These are phyloP conservation scores for Geotrichum australiense DNA, from an alignment of 1,139 yeast genomes.

Conservation along the genomic window DNA sequence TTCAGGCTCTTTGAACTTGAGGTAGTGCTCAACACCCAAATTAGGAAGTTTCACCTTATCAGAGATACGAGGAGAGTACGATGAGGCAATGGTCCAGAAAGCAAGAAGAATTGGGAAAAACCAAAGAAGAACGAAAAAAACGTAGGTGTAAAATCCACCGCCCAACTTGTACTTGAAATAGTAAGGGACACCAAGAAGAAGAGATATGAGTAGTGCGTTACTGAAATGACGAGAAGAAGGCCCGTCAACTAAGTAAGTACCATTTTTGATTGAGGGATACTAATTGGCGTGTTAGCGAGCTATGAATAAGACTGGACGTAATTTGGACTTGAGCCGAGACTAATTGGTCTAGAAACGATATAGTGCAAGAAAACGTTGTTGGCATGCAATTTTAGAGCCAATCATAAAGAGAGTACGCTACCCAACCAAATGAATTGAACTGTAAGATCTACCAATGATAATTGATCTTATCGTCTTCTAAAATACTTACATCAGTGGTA, in stretches of 20 bases:
- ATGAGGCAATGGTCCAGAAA: conserved; percentile 74
- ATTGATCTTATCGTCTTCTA: too few species aligned
- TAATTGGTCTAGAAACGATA: too few species aligned
- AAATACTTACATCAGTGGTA: conserved; percentile 45
- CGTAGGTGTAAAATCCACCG: conserved; percentile 65
- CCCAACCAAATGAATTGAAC: neutral
- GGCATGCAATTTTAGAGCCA: too few species aligned
- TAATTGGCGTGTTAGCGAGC: too few species aligned
- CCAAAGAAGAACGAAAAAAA: conserved; percentile 42
- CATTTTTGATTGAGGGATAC: conserved; percentile 72
- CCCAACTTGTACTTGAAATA: conserved; percentile 61
- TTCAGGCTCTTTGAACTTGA: conserved; percentile 74
- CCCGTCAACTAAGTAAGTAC: conserved; percentile 88
- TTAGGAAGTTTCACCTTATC: conserved; percentile 72
- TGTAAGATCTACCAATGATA: neutral
- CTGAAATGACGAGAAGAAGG: conserved; percentile 75
- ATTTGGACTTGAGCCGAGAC: too few species aligned
- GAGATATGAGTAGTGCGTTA: conserved; percentile 48
- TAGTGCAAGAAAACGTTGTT: too few species aligned
- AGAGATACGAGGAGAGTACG: conserved; percentile 74
- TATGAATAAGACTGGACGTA: too few species aligned
- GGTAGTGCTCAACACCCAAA: conserved; percentile 69
- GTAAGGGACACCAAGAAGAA: conserved; percentile 56
- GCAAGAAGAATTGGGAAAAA: conserved; percentile 68
- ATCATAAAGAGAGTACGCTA: neutral